A percentile compares a stretch with the other conserved stretches of the same genome.
Evolutionary conservation across 148 eudicot genomes (phyloP).

Genomic region (Vaccinium myrtillus): DNA sequence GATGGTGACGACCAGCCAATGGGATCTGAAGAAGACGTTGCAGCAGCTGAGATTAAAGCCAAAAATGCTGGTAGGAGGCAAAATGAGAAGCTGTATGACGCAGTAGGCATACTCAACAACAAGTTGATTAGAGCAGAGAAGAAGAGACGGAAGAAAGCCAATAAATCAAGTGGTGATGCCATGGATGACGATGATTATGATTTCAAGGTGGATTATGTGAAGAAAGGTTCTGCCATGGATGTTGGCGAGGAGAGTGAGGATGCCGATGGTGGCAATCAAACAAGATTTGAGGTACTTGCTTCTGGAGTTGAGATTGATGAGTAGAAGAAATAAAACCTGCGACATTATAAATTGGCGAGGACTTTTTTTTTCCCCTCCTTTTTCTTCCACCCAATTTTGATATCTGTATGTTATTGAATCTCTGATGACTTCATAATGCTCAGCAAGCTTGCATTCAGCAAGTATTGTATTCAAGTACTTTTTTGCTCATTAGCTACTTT

Average conservation of each 20-base stretch:
- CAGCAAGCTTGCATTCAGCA: neutral
- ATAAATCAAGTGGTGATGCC: conserved; percentile 43
- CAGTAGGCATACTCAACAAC: conserved; percentile 79
- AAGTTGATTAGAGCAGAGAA: conserved; percentile 68
- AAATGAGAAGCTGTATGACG: conserved; percentile 70
- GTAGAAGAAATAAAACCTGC: conserved; percentile 8
- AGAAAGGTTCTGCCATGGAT: conserved; percentile 45
- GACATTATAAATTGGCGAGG: neutral
- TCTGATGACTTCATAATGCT: neutral
- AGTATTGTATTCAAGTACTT: neutral
- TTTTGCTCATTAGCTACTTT: neutral
- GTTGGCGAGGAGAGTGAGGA: conserved; percentile 42
- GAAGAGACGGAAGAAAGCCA: conserved; percentile 65
- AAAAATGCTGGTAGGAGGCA: conserved; percentile 53
- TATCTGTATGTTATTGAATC: neutral
- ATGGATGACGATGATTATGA: conserved; percentile 60
- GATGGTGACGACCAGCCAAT: conserved; percentile 50
- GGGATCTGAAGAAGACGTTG: conserved; percentile 56
- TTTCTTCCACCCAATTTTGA: neutral
- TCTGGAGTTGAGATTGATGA: conserved; percentile 39
- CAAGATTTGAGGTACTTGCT: conserved; percentile 57
- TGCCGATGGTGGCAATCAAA: conserved; percentile 22
- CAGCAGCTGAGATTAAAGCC: conserved; percentile 28
- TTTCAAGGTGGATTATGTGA: conserved; percentile 74
- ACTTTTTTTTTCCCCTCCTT: neutral